Evolutionary conservation across 495 filamentous ascomycete genomes (phyloP), one percentile per base, ranked within the genome.

Genomic region (Xanthoparmelia taractica): DNA sequence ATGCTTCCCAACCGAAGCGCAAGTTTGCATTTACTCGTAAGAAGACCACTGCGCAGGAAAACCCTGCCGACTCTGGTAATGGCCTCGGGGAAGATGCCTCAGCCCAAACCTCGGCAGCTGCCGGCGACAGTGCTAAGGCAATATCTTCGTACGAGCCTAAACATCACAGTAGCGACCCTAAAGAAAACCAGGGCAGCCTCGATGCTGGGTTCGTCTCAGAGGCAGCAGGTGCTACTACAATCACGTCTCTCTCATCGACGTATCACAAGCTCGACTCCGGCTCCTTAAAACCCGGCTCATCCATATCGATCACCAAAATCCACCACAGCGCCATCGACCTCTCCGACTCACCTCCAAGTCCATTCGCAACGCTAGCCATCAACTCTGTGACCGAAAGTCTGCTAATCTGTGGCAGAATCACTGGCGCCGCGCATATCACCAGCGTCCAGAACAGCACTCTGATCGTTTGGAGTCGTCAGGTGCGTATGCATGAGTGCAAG

Each of bases 401-500:
- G 8, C 73, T 97, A 31, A 74, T 96, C 27, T 89, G 88, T 50
- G 91, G 91, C 3, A 82, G 84, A 33, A 86, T 96, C 29, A 78
- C 82, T 59, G 92, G 95, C 1, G 82, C 95, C 4, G 83, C 84
- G 7, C 92, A 97, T 69, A 79, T 96, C 31, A 97, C 93, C 0
- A 79, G 76, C 1, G 75, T 96, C n/a, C 70, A 80, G 58, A 79
- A 89, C 63, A 88, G 86, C 67, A 84, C 89, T 37, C 72, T 99
- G 25, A 84, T 96, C 13, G 82, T 95, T 1, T 77, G 83, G 6
- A 87, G 87, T 57, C 81, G 88, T 20, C 95, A 99, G 71, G 87
- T 96, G 68, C 82, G 95, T 23, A 91, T 99, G 79, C 95, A 99
- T 67, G 85, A 92, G 60, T 94, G 89, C 69, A 34, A 31, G 31